Evolutionary conservation across 2,329 filamentous ascomycete species (phyloP).

Genomic region (Cladobotryum mycophilum): DNA sequence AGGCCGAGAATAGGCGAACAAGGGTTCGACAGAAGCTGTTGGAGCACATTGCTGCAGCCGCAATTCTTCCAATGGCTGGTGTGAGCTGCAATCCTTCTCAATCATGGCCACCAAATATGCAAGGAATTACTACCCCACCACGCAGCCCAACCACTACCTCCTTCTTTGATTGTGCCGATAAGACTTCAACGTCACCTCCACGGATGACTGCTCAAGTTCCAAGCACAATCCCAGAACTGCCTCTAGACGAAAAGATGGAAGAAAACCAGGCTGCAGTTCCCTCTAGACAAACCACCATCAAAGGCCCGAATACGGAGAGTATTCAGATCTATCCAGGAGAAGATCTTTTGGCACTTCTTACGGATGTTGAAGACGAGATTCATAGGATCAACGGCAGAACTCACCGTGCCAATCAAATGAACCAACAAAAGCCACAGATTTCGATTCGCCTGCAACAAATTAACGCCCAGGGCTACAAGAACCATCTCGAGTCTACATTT

Average conservation of each 20-base stretch:
- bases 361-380: constrained; percentile 53
- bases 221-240: constrained; percentile 49
- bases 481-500: constrained; percentile 21
- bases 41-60: constrained; percentile 71
- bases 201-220: constrained; percentile 48
- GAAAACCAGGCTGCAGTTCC: constrained; percentile 21
- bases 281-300: constrained; percentile 19
- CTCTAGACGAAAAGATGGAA: constrained; percentile 37
- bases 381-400: constrained; percentile 28
- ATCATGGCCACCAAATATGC: constrained; percentile 27
- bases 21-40: constrained; percentile 73
- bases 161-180: constrained; percentile 27
- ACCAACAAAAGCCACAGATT: constrained; percentile 17
- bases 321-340: constrained; percentile 63
- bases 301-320: constrained; percentile 49
- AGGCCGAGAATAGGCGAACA: constrained; percentile 69
- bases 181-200: constrained; percentile 42
- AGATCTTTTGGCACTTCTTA: constrained; percentile 60
- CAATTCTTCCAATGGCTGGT: constrained; percentile 39
- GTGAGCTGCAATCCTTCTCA: constrained; percentile 20
- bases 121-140: constrained; percentile 50
- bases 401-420: constrained; percentile 8
- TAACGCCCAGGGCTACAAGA: constrained; percentile 46
- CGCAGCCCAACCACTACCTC: constrained; percentile 48
- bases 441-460: constrained; percentile 37